phyloP scores from a whole-genome alignment of 352 stramenopile genomes.

The Pythium angustatum region DNA sequence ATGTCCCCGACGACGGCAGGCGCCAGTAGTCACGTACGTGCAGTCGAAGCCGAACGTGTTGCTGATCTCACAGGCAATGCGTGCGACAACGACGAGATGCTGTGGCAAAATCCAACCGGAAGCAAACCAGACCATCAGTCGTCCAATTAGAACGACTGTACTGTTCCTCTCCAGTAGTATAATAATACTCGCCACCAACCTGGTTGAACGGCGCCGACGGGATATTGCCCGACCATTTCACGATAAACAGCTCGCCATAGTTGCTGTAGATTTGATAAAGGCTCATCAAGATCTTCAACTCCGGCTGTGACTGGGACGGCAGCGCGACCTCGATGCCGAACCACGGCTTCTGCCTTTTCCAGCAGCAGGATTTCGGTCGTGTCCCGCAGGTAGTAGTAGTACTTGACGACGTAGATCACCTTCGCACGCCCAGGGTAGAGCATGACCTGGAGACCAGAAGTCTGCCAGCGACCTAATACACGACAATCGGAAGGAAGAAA shows the following conservation, averaged over 20 bases:
- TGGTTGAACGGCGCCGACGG: conserved; percentile 76
- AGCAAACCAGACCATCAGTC: not conserved
- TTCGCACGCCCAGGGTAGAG: conserved; percentile 35
- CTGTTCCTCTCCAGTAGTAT: no score
- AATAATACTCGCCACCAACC: conserved; percentile 32
- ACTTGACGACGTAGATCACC: conserved; percentile 40
- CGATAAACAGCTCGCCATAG: conserved; percentile 61
- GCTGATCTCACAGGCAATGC: conserved; percentile 71
- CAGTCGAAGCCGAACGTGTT: conserved; percentile 81
- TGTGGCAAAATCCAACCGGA: conserved; percentile 24
- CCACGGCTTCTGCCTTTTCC: conserved; percentile 57
- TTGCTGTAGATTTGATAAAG: conserved; percentile 86
- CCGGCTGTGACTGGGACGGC: conserved; percentile 53
- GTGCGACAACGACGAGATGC: conserved; percentile 70
- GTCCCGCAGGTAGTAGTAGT: conserved; percentile 65
- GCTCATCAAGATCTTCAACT: conserved; percentile 80
- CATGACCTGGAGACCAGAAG: conserved; percentile 69
- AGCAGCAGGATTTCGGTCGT: conserved; percentile 62
- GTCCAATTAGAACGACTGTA: no score
- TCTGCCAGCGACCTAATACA: conserved; percentile 59
- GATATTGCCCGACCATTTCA: conserved; percentile 62
- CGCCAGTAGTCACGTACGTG: conserved; percentile 49
- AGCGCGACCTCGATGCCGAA: conserved; percentile 65
- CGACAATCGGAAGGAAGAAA: conserved; percentile 18
- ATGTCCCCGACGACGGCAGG: no score